phyloP scores from a whole-genome alignment of 139 green algal genomes.

The Gonium pectorale region DNA sequence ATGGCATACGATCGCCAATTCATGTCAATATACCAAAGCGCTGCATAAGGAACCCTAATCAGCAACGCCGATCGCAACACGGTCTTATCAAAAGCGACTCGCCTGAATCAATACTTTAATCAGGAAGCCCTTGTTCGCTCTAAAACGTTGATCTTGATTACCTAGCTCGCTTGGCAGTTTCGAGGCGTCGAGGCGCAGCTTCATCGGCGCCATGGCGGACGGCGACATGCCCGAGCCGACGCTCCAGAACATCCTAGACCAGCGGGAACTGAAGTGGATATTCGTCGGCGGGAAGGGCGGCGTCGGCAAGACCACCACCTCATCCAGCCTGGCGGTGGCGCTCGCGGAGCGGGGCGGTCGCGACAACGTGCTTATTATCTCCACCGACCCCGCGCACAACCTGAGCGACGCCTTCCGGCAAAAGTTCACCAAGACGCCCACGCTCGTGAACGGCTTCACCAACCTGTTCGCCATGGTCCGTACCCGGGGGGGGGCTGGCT shows the following conservation, averaged over 20 bases:
- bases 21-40: no score
- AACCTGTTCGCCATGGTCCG: conserved; percentile 97
- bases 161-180: no score
- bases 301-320: conserved; percentile 93
- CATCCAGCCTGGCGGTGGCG: conserved; percentile 89
- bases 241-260: conserved; percentile 90
- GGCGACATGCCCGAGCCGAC: conserved; percentile 74
- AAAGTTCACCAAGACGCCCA: conserved; percentile 92
- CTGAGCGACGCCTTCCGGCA: conserved; percentile 96
- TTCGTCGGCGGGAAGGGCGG: conserved; percentile 96
- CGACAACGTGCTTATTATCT: conserved; percentile 95
- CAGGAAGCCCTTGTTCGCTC: no score
- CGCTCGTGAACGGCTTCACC: conserved; percentile 86
- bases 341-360: conserved; percentile 74
- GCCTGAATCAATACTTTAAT: no score
- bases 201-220: conserved; percentile 38
- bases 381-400: conserved; percentile 97
- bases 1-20: no score
- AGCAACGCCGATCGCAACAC: no score
- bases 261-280: conserved; percentile 93
- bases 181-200: not conserved
- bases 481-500: no score
- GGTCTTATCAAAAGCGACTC: no score
- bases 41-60: no score
- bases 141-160: no score